Evolutionary conservation across 2,329 filamentous ascomycete species (phyloP).

Genomic region (Exophiala calicioides): DNA sequence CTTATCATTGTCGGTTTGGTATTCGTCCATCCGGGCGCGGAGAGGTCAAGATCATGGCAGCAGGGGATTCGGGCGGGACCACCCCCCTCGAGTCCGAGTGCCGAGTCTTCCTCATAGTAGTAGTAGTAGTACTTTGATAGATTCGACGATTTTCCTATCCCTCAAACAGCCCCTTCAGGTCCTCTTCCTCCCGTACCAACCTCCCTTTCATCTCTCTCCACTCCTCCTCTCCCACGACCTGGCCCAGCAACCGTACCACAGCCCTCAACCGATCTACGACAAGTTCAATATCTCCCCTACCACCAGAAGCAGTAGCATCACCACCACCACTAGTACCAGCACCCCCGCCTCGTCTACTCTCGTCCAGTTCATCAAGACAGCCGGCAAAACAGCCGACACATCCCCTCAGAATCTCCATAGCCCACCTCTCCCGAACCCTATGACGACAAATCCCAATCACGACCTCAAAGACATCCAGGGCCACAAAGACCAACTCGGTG

Average conservation of each 20-base stretch:
- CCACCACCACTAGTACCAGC: constrained; percentile 34
- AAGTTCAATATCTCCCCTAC: too few species aligned
- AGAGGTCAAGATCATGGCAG: too few species aligned
- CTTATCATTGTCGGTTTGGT: too few species aligned
- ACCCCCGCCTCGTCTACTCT: constrained; percentile 36
- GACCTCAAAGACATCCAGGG: constrained; percentile 56
- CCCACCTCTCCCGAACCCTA: constrained; percentile 59
- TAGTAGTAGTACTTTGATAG: too few species aligned
- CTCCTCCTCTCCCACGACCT: constrained; percentile 27
- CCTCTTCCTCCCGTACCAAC: constrained; percentile 36
- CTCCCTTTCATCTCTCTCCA: constrained; percentile 30
- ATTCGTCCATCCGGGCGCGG: too few species aligned
- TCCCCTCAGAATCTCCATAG: constrained; percentile 64
- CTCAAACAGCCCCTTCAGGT: constrained; percentile 40
- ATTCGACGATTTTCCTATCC: too few species aligned
- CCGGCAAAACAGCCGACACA: constrained; percentile 65
- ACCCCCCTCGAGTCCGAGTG: too few species aligned
- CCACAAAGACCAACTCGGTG: constrained; percentile 56
- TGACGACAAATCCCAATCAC: constrained; percentile 69
- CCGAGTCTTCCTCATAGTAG: too few species aligned
- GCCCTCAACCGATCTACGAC: constrained; percentile 36
- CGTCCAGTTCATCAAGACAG: constrained; percentile 42
- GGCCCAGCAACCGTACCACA: constrained; percentile 33
- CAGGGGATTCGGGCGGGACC: too few species aligned
- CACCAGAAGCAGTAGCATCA: too few species aligned